Conservation (phyloP, 495 filamentous ascomycete species). For the Hyaloscypha finlandica region DNA sequence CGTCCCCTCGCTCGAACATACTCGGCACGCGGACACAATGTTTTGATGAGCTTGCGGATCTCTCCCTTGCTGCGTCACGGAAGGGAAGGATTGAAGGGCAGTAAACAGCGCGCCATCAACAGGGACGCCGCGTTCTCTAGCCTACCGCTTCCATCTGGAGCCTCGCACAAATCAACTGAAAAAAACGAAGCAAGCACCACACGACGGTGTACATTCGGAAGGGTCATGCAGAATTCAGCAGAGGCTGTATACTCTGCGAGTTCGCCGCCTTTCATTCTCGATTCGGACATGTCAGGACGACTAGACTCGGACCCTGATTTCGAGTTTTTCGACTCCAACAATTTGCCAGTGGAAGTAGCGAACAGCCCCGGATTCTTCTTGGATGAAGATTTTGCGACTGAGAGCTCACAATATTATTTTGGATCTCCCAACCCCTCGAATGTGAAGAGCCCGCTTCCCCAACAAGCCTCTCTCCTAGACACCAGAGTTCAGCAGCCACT, state of each 20-base stretch:
- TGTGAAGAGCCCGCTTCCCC: slow-evolving; percentile 23
- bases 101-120: neutral
- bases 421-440: slow-evolving; percentile 21
- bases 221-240: slow-evolving; percentile 32
- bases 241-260: slow-evolving; percentile 30
- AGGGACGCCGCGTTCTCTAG: neutral
- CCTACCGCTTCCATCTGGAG: neutral
- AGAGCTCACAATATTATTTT: slow-evolving; percentile 21
- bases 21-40: slow-evolving; percentile 9
- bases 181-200: neutral
- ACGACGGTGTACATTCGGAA: slow-evolving; percentile 10
- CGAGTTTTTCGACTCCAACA: slow-evolving; percentile 40
- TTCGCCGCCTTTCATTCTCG: slow-evolving; percentile 36
- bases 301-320: slow-evolving; percentile 40
- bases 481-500: slow-evolving; percentile 26
- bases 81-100: neutral
- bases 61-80: neutral
- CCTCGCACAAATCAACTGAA: neutral
- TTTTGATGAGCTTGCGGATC: neutral
- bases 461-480: slow-evolving; percentile 31
- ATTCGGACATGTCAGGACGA: slow-evolving; percentile 36
- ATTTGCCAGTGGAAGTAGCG: slow-evolving; percentile 19
- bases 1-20: slow-evolving; percentile 2
- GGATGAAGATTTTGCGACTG: slow-evolving; percentile 28
- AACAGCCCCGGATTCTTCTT: slow-evolving; percentile 29